A percentile compares a stretch with the other conserved stretches of the same genome.
phyloP scores from a whole-genome alignment of 2,329 filamentous ascomycete genomes.

The Neonectria sp. region DNA sequence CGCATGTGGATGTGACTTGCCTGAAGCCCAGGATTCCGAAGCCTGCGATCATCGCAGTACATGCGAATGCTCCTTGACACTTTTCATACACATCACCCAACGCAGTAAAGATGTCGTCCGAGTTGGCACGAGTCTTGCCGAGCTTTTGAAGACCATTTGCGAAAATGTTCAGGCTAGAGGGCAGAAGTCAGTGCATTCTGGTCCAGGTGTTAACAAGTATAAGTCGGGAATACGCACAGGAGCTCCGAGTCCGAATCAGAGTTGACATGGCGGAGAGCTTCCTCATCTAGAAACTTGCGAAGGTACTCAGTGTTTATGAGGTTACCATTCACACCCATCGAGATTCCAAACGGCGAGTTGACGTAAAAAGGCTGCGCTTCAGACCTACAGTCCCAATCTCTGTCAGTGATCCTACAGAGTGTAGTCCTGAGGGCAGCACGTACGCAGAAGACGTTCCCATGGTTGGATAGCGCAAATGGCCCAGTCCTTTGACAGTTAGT shows the following conservation, averaged over 20 bases:
- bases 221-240: slow-evolving; percentile 30
- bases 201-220: slow-evolving; percentile 17
- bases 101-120: slow-evolving; percentile 82
- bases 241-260: slow-evolving; percentile 87
- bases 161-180: slow-evolving; percentile 80
- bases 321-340: slow-evolving; percentile 88
- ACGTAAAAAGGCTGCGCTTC: slow-evolving; percentile 96
- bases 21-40: slow-evolving; percentile 87
- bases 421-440: slow-evolving; percentile 22
- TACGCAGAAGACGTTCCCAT: slow-evolving; percentile 79
- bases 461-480: slow-evolving; percentile 91
- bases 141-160: slow-evolving; percentile 86
- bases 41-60: slow-evolving; percentile 85
- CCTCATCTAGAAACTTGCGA: slow-evolving; percentile 79
- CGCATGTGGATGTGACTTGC: slow-evolving; percentile 58
- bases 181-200: not conserved
- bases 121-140: slow-evolving; percentile 85
- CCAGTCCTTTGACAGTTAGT: slow-evolving; percentile 61
- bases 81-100: slow-evolving; percentile 80
- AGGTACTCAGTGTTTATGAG: slow-evolving; percentile 82
- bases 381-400: slow-evolving; percentile 66
- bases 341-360: slow-evolving; percentile 86
- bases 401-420: slow-evolving; percentile 51
- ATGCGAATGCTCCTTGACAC: slow-evolving; percentile 84
- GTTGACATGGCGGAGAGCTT: slow-evolving; percentile 89